A percentile compares a stretch with the other conserved stretches of the same genome.
These are phyloP conservation scores for Aspergillus uvarum DNA, from an alignment of 2,329 filamentous ascomycete genomes.

Conservation along the genomic window DNA sequence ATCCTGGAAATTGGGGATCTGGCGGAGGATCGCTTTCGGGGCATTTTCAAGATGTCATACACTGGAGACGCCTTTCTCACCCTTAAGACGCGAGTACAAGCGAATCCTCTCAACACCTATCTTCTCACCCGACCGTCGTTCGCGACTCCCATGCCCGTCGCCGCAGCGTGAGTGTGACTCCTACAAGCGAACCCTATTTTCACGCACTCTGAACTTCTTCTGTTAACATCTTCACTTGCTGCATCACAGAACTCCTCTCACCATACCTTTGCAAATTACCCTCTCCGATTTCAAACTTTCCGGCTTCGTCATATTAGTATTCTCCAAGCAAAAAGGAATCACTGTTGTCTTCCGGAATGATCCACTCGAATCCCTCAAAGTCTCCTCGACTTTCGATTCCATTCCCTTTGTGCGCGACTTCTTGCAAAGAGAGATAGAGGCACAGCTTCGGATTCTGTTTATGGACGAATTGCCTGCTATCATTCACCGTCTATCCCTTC, in stretches of 20 bases:
- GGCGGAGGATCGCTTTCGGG: constrained; percentile 92
- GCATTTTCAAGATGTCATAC: constrained; percentile 99
- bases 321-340: constrained; percentile 94
- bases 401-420: constrained; percentile 98
- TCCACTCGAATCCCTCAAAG: constrained; percentile 93
- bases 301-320: constrained; percentile 95
- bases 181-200: background rate
- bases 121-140: constrained; percentile 87
- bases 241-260: constrained; percentile 67
- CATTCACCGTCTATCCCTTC: constrained; percentile 85
- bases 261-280: constrained; percentile 96
- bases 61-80: constrained; percentile 93
- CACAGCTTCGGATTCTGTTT: constrained; percentile 85
- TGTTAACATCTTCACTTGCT: constrained; percentile 9
- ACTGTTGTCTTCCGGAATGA: constrained; percentile 98
- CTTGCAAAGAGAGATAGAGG: constrained; percentile 92
- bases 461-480: constrained; percentile 98
- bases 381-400: constrained; percentile 97
- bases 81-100: constrained; percentile 93
- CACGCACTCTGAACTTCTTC: background rate
- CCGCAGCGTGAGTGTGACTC: constrained; percentile 61
- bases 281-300: constrained; percentile 93
- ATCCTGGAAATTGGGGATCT: constrained; percentile 97
- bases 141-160: constrained; percentile 87
- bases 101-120: constrained; percentile 95